Conservation (phyloP, 23 red algal species). For the Gracilaria gracilis region DNA sequence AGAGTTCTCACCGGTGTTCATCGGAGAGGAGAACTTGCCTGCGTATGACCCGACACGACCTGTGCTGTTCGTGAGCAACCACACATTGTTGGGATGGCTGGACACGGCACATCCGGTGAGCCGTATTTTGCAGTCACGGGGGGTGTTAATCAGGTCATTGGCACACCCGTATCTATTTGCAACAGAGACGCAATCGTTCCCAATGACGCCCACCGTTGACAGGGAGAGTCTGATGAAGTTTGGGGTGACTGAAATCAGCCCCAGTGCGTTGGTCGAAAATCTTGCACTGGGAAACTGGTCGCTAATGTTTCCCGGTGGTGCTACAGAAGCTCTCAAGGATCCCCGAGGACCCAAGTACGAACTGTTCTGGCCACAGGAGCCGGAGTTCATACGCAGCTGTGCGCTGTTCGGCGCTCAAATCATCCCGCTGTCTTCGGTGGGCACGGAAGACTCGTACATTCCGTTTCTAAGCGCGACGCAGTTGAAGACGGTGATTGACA, state of each 20-base stretch:
- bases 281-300: constrained; percentile 64
- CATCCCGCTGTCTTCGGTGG: constrained; percentile 83
- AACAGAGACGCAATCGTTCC: background rate
- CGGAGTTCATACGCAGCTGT: constrained; percentile 91
- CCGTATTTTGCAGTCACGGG: constrained; percentile 62
- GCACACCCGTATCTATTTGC: constrained; percentile 82
- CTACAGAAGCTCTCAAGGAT: constrained; percentile 83
- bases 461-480: constrained; percentile 66
- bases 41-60: constrained; percentile 27
- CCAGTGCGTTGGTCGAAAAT: constrained; percentile 63
- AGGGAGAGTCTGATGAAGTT: constrained; percentile 46
- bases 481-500: constrained; percentile 35
- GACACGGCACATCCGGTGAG: constrained; percentile 71
- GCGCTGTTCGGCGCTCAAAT: constrained; percentile 78
- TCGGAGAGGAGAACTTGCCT: constrained; percentile 79
- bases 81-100: constrained; percentile 85
- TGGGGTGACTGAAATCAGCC: constrained; percentile 68
- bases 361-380: constrained; percentile 77
- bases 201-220: background rate
- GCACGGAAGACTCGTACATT: constrained; percentile 72
- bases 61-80: constrained; percentile 95
- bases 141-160: constrained; percentile 68
- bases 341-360: constrained; percentile 62
- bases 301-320: constrained; percentile 96
- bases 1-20: constrained; percentile 72